These are phyloP conservation scores for Chenopodium berlandieri DNA, from an alignment of 148 eudicot genomes.

Conservation along the genomic window DNA sequence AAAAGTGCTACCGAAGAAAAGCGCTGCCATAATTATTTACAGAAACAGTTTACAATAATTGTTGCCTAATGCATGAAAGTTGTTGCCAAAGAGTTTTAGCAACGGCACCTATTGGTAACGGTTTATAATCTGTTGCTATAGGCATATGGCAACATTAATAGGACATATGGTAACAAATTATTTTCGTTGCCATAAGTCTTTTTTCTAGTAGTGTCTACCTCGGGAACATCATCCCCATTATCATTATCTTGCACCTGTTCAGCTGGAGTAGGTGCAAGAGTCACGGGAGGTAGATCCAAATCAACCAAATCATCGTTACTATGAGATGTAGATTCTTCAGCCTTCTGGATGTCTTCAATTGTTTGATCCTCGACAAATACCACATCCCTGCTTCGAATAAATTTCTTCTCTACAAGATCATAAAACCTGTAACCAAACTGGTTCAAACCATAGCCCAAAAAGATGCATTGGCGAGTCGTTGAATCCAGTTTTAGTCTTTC, in stretches of 20 bases:
- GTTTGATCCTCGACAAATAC: constrained; percentile 1
- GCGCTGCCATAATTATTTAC: no score
- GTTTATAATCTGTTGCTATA: no score
- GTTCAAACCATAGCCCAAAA: constrained; percentile 3
- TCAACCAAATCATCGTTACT: neutral
- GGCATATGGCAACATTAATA: no score
- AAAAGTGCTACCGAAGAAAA: no score
- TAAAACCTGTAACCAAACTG: constrained; percentile 19
- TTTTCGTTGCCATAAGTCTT: no score
- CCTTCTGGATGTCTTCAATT: constrained; percentile 5
- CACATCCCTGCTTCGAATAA: constrained; percentile 5
- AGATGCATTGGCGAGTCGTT: neutral
- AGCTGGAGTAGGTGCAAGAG: neutral
- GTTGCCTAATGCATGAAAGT: no score
- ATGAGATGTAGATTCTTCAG: neutral
- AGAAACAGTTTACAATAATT: no score
- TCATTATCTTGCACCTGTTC: neutral
- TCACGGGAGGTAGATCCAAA: neutral
- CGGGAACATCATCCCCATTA: neutral
- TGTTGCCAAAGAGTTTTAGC: no score
- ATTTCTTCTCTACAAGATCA: constrained; percentile 15
- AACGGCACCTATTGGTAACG: no score
- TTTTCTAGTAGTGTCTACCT: neutral
- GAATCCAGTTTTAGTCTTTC: neutral
- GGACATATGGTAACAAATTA: no score